phyloP scores from a whole-genome alignment of 306 rosid species.

The Casuarina equisetifolia region DNA sequence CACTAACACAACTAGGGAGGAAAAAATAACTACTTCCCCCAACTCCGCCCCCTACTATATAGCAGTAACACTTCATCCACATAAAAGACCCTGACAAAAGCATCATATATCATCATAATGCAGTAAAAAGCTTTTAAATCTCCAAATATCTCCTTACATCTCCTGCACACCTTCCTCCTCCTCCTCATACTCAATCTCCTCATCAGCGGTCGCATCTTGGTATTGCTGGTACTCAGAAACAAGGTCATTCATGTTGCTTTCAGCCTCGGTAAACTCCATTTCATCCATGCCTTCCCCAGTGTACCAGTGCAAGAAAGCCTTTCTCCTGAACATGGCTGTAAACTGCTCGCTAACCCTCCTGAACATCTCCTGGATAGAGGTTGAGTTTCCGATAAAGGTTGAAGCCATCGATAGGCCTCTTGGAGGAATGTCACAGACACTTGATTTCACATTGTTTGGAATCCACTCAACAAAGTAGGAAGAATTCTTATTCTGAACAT shows the following conservation, averaged over 20 bases:
- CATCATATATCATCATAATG: neutral
- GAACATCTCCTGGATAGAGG: constrained; percentile 16
- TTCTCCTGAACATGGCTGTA: constrained; percentile 14
- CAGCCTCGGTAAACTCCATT: constrained; percentile 13
- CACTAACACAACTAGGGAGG: neutral
- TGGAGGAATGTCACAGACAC: constrained; percentile 11
- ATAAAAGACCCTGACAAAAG: neutral
- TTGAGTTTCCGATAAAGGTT: constrained; percentile 1
- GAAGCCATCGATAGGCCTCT: constrained; percentile 10
- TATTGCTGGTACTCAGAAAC: constrained; percentile 12
- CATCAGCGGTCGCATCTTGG: constrained; percentile 15
- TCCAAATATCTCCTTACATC: neutral
- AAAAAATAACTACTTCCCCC: neutral
- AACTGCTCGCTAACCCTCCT: constrained; percentile 13
- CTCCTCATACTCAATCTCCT: constrained; percentile 7
- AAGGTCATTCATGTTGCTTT: constrained; percentile 16
- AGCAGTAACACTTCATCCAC: neutral
- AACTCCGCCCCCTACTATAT: neutral
- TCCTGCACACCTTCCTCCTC: constrained; percentile 15
- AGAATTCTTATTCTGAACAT: constrained; percentile 8
- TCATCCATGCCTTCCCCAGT: constrained; percentile 16
- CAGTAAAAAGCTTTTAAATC: neutral
- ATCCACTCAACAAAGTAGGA: constrained; percentile 15
- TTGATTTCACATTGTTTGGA: constrained; percentile 4
- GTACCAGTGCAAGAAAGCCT: constrained; percentile 19